These are phyloP conservation scores for Sophora flavescens DNA, from an alignment of 306 rosid genomes.

Conservation along the genomic window DNA sequence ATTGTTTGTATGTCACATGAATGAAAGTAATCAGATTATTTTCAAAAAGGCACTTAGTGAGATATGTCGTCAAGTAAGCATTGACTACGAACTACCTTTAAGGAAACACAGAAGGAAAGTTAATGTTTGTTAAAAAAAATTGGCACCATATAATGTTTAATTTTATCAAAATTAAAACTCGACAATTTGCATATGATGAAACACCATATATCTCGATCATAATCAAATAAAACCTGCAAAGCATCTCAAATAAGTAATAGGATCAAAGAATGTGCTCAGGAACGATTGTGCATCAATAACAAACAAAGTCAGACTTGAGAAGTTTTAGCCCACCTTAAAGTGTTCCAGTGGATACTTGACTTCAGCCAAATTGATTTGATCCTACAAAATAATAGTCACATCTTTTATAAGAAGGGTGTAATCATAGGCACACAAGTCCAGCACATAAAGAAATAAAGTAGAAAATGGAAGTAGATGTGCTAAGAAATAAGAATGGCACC, in stretches of 20 bases:
- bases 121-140: constrained; percentile 3
- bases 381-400: constrained; percentile 63
- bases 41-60: constrained; percentile 11
- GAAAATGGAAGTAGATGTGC: constrained; percentile 25
- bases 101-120: constrained; percentile 17
- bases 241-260: constrained; percentile 13
- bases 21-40: constrained; percentile 7
- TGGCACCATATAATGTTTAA: constrained; percentile 13
- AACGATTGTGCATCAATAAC: constrained; percentile 37
- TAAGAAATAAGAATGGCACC: constrained; percentile 24
- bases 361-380: constrained; percentile 88
- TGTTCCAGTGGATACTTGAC: constrained; percentile 79
- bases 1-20: not conserved
- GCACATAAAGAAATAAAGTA: constrained; percentile 36
- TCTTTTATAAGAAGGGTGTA: constrained; percentile 35
- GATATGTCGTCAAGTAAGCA: constrained; percentile 15
- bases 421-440: constrained; percentile 29
- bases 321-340: constrained; percentile 69
- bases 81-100: constrained; percentile 23
- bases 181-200: constrained; percentile 36
- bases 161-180: constrained; percentile 11
- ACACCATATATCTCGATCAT: constrained; percentile 1
- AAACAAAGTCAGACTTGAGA: constrained; percentile 29
- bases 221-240: constrained; percentile 27
- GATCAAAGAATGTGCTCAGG: constrained; percentile 25